Evolutionary conservation across 768 basidiomycete species (phyloP).

Genomic region (Rhodotorula toruloides): DNA sequence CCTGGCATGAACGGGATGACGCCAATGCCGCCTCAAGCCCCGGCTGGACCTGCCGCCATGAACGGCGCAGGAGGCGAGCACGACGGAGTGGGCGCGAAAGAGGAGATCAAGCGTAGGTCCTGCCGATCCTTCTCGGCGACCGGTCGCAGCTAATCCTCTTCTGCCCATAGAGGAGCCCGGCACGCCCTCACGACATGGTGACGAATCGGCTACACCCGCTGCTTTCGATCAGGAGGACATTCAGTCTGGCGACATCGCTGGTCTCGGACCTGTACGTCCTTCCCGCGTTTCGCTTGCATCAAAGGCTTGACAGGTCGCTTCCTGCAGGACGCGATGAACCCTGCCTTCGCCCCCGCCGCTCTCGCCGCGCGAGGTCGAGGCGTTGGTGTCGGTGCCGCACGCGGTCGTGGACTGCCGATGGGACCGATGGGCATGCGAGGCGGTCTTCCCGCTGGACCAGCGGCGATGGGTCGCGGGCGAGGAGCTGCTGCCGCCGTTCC

Average conservation of each 20-base stretch:
- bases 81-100: neutral
- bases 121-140: constrained; percentile 59
- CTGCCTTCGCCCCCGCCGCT: neutral
- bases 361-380: constrained; percentile 11
- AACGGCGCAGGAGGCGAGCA: neutral
- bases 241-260: constrained; percentile 29
- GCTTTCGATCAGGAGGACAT: constrained; percentile 5
- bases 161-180: constrained; percentile 82
- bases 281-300: neutral
- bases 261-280: constrained; percentile 10
- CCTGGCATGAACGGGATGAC: constrained; percentile 4
- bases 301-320: neutral
- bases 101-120: neutral
- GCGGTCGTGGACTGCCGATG: neutral
- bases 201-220: neutral
- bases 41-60: too few relatives aligned
- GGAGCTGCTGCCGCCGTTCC: neutral
- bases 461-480: constrained; percentile 13
- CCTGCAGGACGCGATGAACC: constrained; percentile 3
- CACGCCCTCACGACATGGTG: neutral
- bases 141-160: constrained; percentile 91
- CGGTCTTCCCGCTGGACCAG: neutral
- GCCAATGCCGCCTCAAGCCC: constrained; percentile 5
- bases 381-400: neutral
- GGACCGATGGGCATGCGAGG: neutral